Percentiles rank a stretch among this genome's conserved stretches.
These are phyloP conservation scores for Geotrichum bryndzae DNA, from an alignment of 1,139 yeast species.

Conservation along the genomic window DNA sequence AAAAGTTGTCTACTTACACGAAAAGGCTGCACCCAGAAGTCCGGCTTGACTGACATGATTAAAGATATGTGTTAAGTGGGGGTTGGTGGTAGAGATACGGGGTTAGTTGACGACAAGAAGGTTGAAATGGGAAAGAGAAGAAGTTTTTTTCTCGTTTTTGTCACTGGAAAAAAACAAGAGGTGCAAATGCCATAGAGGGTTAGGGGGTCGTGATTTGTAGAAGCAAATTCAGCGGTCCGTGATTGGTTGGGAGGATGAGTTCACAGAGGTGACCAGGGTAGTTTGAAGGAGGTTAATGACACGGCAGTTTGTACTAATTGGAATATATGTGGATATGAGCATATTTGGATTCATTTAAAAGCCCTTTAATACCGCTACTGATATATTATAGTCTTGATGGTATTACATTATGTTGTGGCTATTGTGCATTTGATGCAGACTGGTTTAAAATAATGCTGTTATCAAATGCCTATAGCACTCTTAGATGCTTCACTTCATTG, in stretches of 20 bases:
- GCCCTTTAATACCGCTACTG: too few species aligned
- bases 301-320: too few species aligned
- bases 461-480: too few species aligned
- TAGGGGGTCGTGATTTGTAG: neutral
- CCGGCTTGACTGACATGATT: constrained; percentile 5
- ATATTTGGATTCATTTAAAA: too few species aligned
- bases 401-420: too few species aligned
- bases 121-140: neutral
- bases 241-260: neutral
- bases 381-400: too few species aligned
- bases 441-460: too few species aligned
- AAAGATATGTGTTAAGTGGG: neutral
- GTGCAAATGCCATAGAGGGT: neutral
- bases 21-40: constrained; percentile 18
- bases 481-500: too few species aligned
- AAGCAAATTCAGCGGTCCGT: neutral
- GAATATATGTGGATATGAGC: too few species aligned
- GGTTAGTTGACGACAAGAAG: neutral
- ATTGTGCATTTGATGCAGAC: too few species aligned
- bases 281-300: too few species aligned
- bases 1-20: constrained; percentile 10
- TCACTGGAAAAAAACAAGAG: neutral
- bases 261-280: neutral
- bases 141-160: neutral
- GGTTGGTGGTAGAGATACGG: neutral